Evolutionary conservation across 306 rosid species (phyloP).

Genomic region (Glycine tomentella): DNA sequence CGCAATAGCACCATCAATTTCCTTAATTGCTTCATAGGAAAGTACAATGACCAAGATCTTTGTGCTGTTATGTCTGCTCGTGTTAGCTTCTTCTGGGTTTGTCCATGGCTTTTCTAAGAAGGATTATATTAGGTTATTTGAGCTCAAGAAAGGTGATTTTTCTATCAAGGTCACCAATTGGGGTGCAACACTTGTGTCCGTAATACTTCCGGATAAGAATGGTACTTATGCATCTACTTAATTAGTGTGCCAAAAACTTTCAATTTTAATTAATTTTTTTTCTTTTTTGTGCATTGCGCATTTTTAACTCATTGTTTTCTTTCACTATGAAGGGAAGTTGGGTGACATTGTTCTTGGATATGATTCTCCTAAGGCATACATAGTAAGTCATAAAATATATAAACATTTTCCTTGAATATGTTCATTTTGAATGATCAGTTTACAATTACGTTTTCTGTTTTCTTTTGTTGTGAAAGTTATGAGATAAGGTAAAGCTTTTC

Average conservation of each 20-base stretch:
- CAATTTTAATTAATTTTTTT: background rate
- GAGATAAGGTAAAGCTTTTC: background rate
- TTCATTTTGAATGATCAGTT: background rate
- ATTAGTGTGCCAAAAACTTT: background rate
- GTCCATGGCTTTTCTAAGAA: conserved; percentile 39
- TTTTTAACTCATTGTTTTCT: conserved; percentile 27
- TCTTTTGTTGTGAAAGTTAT: background rate
- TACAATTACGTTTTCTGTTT: background rate
- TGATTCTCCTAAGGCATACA: conserved; percentile 66
- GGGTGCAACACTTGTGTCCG: conserved; percentile 57
- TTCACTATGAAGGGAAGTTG: conserved; percentile 59
- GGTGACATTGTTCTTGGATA: conserved; percentile 87
- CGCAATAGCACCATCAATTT: no score
- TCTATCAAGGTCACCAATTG: conserved; percentile 57
- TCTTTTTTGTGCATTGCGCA: conserved; percentile 10
- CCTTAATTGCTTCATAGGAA: no score
- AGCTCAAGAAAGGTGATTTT: conserved; percentile 54
- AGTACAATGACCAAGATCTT: conserved; percentile 26
- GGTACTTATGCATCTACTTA: conserved; percentile 32
- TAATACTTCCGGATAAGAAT: conserved; percentile 55
- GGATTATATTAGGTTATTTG: conserved; percentile 47
- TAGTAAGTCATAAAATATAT: conserved; percentile 31
- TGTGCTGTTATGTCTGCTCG: conserved; percentile 33
- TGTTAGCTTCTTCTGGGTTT: conserved; percentile 40
- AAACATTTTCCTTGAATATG: background rate